Percentiles rank a stretch among this genome's conserved stretches.
These are phyloP conservation scores for Cyberlindnera nakhonratchasimensis DNA, from an alignment of 805 yeast species.

Conservation along the genomic window DNA sequence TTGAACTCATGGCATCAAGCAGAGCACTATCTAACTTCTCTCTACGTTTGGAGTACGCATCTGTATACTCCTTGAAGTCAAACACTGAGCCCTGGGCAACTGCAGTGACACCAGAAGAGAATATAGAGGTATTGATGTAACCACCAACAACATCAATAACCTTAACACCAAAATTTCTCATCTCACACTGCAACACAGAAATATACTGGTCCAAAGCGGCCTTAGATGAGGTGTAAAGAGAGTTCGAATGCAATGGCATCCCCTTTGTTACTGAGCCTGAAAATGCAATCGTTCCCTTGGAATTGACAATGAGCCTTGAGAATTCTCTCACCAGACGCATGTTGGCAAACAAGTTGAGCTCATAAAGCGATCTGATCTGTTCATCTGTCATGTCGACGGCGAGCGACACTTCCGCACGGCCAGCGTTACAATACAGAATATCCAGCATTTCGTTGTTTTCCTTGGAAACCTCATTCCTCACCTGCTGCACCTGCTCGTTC, in stretches of 20 bases:
- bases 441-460: slow-evolving; percentile 34
- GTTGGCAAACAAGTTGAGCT: slow-evolving; percentile 40
- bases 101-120: slow-evolving; percentile 8
- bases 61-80: slow-evolving; percentile 20
- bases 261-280: slow-evolving; percentile 38
- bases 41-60: slow-evolving; percentile 12
- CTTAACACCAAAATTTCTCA: slow-evolving; percentile 39
- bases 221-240: slow-evolving; percentile 38
- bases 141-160: slow-evolving; percentile 43
- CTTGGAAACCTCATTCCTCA: slow-evolving; percentile 24
- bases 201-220: slow-evolving; percentile 44
- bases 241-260: slow-evolving; percentile 37
- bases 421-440: slow-evolving; percentile 43
- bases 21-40: slow-evolving; percentile 6
- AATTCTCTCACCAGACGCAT: slow-evolving; percentile 38
- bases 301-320: slow-evolving; percentile 31
- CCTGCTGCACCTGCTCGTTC: slow-evolving; percentile 27
- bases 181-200: slow-evolving; percentile 33
- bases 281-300: slow-evolving; percentile 39
- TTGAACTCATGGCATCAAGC: slow-evolving; percentile 31
- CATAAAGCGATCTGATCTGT: slow-evolving; percentile 22
- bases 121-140: slow-evolving; percentile 37
- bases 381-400: slow-evolving; percentile 34
- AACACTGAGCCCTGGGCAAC: slow-evolving; percentile 21
- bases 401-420: slow-evolving; percentile 29